Conservation (phyloP, 2,329 filamentous ascomycete species). For the Alternaria brassicicola region DNA sequence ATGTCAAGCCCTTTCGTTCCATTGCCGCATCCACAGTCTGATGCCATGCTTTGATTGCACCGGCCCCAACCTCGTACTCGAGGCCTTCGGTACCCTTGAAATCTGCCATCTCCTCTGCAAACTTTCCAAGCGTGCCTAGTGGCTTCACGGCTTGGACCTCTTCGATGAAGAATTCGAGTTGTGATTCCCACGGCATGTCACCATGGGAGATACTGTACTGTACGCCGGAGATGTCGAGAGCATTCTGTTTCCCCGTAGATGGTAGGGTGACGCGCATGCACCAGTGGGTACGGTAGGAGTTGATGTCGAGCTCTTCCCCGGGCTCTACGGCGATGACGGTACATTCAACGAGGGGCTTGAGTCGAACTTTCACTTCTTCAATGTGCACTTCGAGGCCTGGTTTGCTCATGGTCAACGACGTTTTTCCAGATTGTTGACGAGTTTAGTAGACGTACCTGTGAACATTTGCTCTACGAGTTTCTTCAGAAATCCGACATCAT, state of each 20-base stretch:
- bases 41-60: conserved; percentile 7
- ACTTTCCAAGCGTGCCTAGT: conserved; percentile 1
- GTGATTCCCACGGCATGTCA: background rate
- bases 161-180: background rate
- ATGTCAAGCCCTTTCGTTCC: conserved; percentile 2
- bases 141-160: background rate
- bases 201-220: conserved; percentile 1
- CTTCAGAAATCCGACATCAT: conserved; percentile 7
- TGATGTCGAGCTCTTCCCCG: background rate
- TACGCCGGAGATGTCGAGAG: conserved; percentile 6
- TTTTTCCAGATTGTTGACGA: background rate
- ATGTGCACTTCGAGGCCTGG: conserved; percentile 7
- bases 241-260: conserved; percentile 4
- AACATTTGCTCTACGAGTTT: conserved; percentile 6
- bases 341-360: background rate
- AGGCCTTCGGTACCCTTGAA: conserved; percentile 1
- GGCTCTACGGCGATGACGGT: background rate
- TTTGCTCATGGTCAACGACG: background rate
- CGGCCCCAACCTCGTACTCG: background rate
- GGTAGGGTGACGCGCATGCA: conserved; percentile 4
- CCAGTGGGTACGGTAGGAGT: conserved; percentile 1
- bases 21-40: conserved; percentile 3
- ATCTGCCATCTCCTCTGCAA: background rate
- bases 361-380: conserved; percentile 9
- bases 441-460: background rate